Base-by-base conservation (phyloP, 441 rosid genomes). In the Pelargonium australe region DNA sequence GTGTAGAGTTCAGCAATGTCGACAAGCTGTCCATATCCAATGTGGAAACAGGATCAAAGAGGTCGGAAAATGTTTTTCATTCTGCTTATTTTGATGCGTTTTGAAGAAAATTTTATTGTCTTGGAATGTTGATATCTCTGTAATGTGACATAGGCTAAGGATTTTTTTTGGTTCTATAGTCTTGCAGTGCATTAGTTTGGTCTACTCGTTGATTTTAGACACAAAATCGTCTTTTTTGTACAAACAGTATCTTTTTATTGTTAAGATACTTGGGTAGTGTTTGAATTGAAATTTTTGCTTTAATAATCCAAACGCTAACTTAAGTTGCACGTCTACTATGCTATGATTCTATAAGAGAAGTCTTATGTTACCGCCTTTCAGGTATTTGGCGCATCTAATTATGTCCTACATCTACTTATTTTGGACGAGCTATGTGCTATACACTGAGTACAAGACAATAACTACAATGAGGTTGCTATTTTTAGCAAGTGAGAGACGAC, bases 11-110 rank as follows among this genome's bases (percentile, higher is more conserved):
- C 68, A 95, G 93, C 76, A 76, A 92, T 76, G 89, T 95, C n/a
- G 98, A 95, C 79, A 95, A 85, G 83, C 96, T 95, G 55, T 95
- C 99, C 0, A 90, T 95, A 77, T 95, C 99, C 5, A 95, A 92
- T 77, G 98, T 95, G 61, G 89, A 73, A 28, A 90, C 97, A 19
- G 44, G 79, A 78, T 95, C 99, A 73, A 73, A 76, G 67, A 87
- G 91, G 98, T 89, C 69, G 81, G 71, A 53, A 14, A 34, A 34
- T 34, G 40, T 4, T 34, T 34, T 4, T 34, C 40, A 34, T 34
- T 34, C 40, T 34, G 40, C 40, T 34, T 34, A 5, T 5, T 34
- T 4, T 34, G 40, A 34, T 34, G 40, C 40, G 7, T 34, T 34
- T 34, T 34, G 40, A 34, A 4, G 7, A 6, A 34, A 34, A 34